phyloP scores from a whole-genome alignment of 306 rosid genomes.

The Hippophae gyantsensis region DNA sequence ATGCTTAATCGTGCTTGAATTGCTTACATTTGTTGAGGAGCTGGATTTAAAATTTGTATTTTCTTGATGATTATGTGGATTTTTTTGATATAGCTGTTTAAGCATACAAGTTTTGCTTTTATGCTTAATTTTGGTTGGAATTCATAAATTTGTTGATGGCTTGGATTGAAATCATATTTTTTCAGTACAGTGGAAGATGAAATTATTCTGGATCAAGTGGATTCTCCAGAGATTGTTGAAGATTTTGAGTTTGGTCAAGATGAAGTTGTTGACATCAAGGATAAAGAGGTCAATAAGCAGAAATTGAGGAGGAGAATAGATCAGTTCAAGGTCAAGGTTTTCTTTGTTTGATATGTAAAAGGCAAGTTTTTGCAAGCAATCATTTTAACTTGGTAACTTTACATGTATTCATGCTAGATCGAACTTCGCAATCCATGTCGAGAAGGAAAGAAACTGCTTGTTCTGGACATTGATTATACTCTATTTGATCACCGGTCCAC shows the following conservation, averaged over 20 bases:
- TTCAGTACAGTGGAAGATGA: slow-evolving; percentile 85
- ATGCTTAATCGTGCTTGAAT: too few relatives aligned
- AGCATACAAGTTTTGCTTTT: neutral
- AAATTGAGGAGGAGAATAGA: slow-evolving; percentile 56
- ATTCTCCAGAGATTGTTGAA: slow-evolving; percentile 67
- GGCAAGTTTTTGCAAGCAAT: too few relatives aligned
- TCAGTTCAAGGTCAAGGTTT: slow-evolving; percentile 44
- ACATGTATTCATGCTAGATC: slow-evolving; percentile 27
- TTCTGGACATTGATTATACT: slow-evolving; percentile 90
- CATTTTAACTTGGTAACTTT: too few relatives aligned
- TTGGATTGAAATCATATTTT: slow-evolving; percentile 6
- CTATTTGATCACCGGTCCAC: slow-evolving; percentile 92
- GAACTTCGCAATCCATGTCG: slow-evolving; percentile 75
- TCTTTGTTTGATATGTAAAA: neutral
- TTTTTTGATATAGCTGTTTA: too few relatives aligned
- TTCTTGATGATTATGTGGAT: too few relatives aligned
- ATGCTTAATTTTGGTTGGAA: neutral
- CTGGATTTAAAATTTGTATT: too few relatives aligned
- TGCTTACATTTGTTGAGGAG: too few relatives aligned
- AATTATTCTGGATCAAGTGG: slow-evolving; percentile 61
- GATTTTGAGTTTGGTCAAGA: slow-evolving; percentile 77
- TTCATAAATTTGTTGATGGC: neutral
- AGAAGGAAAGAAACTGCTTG: slow-evolving; percentile 84
- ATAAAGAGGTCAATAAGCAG: slow-evolving; percentile 56
- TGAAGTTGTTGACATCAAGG: slow-evolving; percentile 70